A percentile compares a stretch with the other conserved stretches of the same genome.
phyloP scores from a whole-genome alignment of 2,329 filamentous ascomycete genomes.

The Botryotinia calthae region DNA sequence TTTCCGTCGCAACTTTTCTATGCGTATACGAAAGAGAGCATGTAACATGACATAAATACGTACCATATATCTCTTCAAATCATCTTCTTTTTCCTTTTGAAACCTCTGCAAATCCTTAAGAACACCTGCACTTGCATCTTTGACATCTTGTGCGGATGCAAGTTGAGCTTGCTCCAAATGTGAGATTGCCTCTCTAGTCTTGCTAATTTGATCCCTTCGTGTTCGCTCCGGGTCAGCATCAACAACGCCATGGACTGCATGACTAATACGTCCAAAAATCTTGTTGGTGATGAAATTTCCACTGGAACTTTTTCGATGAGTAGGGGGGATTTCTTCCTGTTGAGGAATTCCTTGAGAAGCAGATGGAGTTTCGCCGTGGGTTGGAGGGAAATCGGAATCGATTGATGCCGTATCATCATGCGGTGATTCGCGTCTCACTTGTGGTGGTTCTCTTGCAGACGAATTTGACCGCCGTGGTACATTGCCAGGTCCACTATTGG shows the following conservation, averaged over 20 bases:
- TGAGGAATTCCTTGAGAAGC: constrained; percentile 69
- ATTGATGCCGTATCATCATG: constrained; percentile 83
- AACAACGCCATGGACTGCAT: constrained; percentile 93
- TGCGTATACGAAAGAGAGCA: not conserved
- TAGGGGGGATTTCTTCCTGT: constrained; percentile 44
- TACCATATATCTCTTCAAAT: constrained; percentile 94
- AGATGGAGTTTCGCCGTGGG: constrained; percentile 74
- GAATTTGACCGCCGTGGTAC: constrained; percentile 66
- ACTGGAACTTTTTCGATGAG: constrained; percentile 77
- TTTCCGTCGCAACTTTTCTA: not conserved
- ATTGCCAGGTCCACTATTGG: constrained; percentile 60
- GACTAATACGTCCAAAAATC: constrained; percentile 91
- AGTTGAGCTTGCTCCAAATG: constrained; percentile 89
- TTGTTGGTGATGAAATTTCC: constrained; percentile 90
- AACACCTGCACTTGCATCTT: constrained; percentile 85
- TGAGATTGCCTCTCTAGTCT: constrained; percentile 82
- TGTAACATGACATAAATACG: constrained; percentile 40
- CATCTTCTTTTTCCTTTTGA: constrained; percentile 92
- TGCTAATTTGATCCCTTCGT: constrained; percentile 87
- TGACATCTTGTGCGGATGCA: constrained; percentile 86
- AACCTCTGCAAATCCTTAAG: constrained; percentile 89
- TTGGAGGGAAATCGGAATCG: constrained; percentile 93
- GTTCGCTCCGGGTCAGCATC: constrained; percentile 95
- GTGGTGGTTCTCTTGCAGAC: constrained; percentile 52
- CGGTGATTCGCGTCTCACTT: constrained; percentile 50